Conservation (phyloP, 2,329 filamentous ascomycete genomes). For the Fusarium redolens region DNA sequence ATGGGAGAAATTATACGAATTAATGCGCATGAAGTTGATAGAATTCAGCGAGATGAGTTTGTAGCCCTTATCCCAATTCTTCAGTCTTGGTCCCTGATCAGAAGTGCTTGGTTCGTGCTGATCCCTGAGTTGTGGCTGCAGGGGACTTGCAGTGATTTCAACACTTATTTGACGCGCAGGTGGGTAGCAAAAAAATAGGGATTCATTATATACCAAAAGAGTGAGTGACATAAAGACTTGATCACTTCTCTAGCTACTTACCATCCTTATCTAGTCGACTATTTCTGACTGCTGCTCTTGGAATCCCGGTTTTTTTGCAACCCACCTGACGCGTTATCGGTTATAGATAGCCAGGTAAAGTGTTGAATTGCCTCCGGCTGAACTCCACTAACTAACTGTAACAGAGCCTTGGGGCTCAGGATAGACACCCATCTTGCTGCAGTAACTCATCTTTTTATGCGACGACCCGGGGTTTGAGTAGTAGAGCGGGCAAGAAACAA, state of each 20-base stretch:
- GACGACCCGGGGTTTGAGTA: slow-evolving; percentile 13
- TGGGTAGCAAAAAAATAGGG: too few species aligned
- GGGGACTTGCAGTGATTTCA: not conserved
- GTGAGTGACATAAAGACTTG: too few species aligned
- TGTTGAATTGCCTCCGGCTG: not conserved
- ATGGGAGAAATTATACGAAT: slow-evolving; percentile 35
- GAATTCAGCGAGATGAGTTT: slow-evolving; percentile 33
- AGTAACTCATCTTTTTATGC: slow-evolving; percentile 8
- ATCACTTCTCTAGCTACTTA: too few species aligned
- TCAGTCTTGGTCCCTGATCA: slow-evolving; percentile 22
- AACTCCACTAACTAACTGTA: not conserved
- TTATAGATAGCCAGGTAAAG: not conserved
- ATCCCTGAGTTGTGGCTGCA: slow-evolving; percentile 4
- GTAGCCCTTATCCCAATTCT: slow-evolving; percentile 7
- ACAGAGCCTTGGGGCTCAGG: slow-evolving; percentile 4
- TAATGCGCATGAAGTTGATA: slow-evolving; percentile 36
- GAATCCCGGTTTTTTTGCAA: too few species aligned
- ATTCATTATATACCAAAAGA: too few species aligned
- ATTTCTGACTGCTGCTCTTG: too few species aligned
- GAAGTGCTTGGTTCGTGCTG: slow-evolving; percentile 10
- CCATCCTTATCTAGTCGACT: too few species aligned
- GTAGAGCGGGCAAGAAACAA: slow-evolving; percentile 39
- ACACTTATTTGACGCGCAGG: not conserved
- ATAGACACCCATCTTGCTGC: not conserved
- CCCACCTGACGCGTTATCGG: not conserved